Conservation (phyloP, 768 basidiomycete genomes). For the Kwoniella sp. region DNA sequence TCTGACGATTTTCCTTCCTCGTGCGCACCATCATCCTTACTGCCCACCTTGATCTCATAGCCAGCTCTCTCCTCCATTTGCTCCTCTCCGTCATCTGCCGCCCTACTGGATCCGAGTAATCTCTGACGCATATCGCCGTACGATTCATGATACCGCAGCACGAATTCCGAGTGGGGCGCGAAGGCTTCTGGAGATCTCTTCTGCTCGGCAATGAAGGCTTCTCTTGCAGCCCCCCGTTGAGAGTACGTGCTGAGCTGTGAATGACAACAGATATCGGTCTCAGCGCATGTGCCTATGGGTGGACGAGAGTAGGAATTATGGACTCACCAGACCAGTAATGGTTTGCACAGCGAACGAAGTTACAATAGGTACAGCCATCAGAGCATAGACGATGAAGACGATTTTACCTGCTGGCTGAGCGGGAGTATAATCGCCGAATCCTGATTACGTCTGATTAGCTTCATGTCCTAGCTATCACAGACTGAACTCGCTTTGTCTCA, state of each 20-base stretch:
- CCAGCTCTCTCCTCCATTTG: background rate
- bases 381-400: constrained; percentile 53
- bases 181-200: constrained; percentile 29
- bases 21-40: background rate
- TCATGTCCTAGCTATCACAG: background rate
- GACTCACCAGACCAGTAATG: constrained; percentile 45
- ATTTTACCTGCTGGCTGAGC: constrained; percentile 43
- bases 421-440: constrained; percentile 54
- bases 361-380: constrained; percentile 55
- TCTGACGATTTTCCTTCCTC: background rate
- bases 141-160: constrained; percentile 36
- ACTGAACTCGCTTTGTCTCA: constrained; percentile 10
- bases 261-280: background rate
- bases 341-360: constrained; percentile 54
- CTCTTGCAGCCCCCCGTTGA: constrained; percentile 21
- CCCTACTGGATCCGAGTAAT: constrained; percentile 1
- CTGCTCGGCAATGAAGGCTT: constrained; percentile 23
- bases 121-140: constrained; percentile 30
- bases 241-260: constrained; percentile 43
- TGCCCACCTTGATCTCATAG: background rate
- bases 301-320: background rate
- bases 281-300: background rate
- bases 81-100: background rate
- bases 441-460: constrained; percentile 12
- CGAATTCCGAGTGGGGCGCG: constrained; percentile 43